Conservation (phyloP, 169 alveolate genomes). For the Plasmodium knowlesi region DNA sequence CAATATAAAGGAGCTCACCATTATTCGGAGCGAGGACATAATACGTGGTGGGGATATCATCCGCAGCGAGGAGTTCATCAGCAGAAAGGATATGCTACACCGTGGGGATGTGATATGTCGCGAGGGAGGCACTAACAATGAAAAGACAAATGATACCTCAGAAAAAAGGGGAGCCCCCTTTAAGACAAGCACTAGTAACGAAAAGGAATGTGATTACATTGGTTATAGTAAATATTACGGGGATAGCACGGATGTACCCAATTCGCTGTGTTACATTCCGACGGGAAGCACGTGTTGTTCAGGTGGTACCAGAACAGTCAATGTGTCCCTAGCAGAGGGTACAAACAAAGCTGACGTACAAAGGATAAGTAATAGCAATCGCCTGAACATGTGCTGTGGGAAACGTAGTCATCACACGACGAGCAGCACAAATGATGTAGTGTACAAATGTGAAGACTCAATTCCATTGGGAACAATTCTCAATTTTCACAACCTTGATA, state of each 20-base stretch:
- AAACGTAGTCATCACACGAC: not conserved
- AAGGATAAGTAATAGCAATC: not conserved
- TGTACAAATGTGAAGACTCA: constrained; percentile 67
- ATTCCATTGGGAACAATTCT: constrained; percentile 67
- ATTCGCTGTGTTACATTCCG: not conserved
- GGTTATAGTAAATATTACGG: not conserved
- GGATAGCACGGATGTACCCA: not conserved
- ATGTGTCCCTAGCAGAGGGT: not conserved
- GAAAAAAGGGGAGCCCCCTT: not conserved
- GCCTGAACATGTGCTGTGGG: not conserved
- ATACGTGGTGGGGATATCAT: not conserved
- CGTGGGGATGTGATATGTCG: not conserved
- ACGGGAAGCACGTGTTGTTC: not conserved
- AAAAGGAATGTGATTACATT: not conserved
- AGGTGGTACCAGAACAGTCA: not conserved
- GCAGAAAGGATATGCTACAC: not conserved
- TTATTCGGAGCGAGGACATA: not conserved
- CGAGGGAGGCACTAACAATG: not conserved
- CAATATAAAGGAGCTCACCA: constrained; percentile 19
- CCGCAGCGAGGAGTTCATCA: not conserved
- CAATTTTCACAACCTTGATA: constrained; percentile 50
- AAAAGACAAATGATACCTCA: not conserved
- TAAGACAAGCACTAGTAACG: not conserved
- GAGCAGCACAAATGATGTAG: not conserved
- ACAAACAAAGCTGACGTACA: not conserved